Percentiles rank a stretch among this genome's conserved stretches.
phyloP scores from a whole-genome alignment of 257 asterid species.

The Oldenlandia corymbosa region DNA sequence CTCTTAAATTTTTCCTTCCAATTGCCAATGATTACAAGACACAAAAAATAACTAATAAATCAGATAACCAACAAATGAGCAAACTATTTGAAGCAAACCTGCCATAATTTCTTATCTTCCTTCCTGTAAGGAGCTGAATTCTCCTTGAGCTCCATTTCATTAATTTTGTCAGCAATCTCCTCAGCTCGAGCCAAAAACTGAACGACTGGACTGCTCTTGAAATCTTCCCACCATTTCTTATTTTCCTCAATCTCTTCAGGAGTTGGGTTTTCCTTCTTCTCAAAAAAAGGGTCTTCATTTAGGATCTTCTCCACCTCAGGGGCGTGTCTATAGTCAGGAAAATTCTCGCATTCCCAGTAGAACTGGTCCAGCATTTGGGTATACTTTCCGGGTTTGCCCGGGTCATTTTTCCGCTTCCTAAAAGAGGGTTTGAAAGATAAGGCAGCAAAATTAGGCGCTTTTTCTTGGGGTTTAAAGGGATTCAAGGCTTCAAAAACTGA shows the following conservation, averaged over 20 bases:
- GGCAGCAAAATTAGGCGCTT: conserved; percentile 62
- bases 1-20: too few relatives aligned
- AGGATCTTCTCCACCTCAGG: conserved; percentile 74
- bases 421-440: conserved; percentile 50
- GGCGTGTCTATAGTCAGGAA: conserved; percentile 65
- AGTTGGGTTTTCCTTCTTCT: conserved; percentile 72
- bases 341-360: conserved; percentile 82
- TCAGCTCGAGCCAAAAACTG: conserved; percentile 73
- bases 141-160: conserved; percentile 64
- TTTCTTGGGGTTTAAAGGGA: conserved; percentile 43
- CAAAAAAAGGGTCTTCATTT: conserved; percentile 57
- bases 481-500: conserved; percentile 26
- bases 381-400: conserved; percentile 53
- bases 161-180: conserved; percentile 69
- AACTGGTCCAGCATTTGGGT: conserved; percentile 63
- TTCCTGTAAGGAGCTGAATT: conserved; percentile 57
- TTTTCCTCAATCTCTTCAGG: conserved; percentile 78
- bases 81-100: conserved; percentile 31
- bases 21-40: neutral
- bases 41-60: neutral
- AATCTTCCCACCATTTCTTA: conserved; percentile 67
- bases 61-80: neutral
- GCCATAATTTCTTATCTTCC: conserved; percentile 80
- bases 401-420: conserved; percentile 32
- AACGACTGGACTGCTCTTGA: conserved; percentile 62